Evolutionary conservation across 306 rosid species (phyloP), one percentile per base, ranked within the genome.

Genomic region (Astragalus glycyphyllos): DNA sequence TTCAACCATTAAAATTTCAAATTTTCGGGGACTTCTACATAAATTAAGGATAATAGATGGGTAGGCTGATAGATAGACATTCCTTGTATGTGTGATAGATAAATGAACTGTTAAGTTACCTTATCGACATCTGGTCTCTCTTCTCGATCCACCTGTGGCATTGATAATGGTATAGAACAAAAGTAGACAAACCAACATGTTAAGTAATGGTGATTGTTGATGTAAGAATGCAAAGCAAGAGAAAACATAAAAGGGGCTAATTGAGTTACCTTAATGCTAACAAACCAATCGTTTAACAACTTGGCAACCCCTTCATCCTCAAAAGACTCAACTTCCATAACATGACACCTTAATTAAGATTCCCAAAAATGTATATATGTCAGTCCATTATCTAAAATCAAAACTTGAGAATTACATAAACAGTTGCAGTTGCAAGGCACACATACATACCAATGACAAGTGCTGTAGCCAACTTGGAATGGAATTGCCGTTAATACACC

Each of bases 41-140:
- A 49, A 20, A 26, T 72, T 47, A 12, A 11, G 46, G 55, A 49
- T 40, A 56, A 5, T 26, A 4, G 5, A 34, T 4, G 29, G 29
- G 29, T 23, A 23, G 29, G 29, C 29, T 23, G 29, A 26, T 26
- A 26, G 57, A 5, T 26, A 5, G 6, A 35, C 8, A 1, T 7
- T 7, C 45, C 47, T 59, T 34, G 26, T 13, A 26, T 4, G 13
- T 15, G 32, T 9, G 63, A 35, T 9, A 13, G 65, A 59, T 15
- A 58, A 14, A 58, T 58, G 48, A 55, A 20, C 8, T 50, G 11
- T 9, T 6, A 45, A 47, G 32, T 54, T 81, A 93, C 98, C 98
- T 93, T 93, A 78, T 93, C 98, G 45, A 93, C 97, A 81, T 93
- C 98, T 2, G 98, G 98, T 14, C 97, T 87, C 80, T 93, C 97